phyloP scores from a whole-genome alignment of 495 filamentous ascomycete species.

The Lineolata rhizophorae region DNA sequence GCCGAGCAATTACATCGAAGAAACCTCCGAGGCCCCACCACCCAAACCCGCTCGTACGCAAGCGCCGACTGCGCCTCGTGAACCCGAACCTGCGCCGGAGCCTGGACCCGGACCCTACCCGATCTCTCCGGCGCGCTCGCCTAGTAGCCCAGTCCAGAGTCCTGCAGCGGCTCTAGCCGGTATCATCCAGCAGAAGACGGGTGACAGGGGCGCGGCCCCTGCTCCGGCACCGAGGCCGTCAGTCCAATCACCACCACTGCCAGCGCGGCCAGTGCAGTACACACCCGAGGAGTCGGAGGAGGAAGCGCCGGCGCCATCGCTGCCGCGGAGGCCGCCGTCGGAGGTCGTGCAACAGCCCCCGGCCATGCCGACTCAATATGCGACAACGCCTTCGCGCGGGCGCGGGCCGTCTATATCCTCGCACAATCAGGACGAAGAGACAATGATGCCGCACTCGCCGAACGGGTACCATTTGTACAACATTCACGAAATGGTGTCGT shows the following conservation, averaged over 20 bases:
- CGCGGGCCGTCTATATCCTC: conserved; percentile 17
- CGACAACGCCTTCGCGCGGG: conserved; percentile 24
- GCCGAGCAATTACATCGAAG: conserved; percentile 78
- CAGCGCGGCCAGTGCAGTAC: conserved; percentile 25
- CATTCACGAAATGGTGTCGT: conserved; percentile 86
- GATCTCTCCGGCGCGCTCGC: too few relatives aligned
- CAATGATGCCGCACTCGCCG: conserved; percentile 26
- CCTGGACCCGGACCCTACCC: conserved; percentile 10
- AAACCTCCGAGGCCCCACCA: conserved; percentile 15
- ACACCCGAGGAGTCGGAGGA: conserved; percentile 40
- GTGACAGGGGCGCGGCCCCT: conserved; percentile 16
- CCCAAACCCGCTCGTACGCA: conserved; percentile 14
- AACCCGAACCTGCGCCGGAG: conserved; percentile 1
- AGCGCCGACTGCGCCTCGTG: conserved; percentile 2
- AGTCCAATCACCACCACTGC: conserved; percentile 16
- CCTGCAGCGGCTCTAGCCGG: conserved; percentile 51
- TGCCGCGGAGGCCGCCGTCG: conserved; percentile 49
- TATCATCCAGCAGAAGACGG: conserved; percentile 36
- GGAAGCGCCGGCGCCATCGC: conserved; percentile 34
- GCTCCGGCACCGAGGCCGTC: conserved; percentile 20
- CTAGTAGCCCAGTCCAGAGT: conserved; percentile 22
- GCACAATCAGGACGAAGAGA: conserved; percentile 13
- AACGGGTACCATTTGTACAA: conserved; percentile 84
- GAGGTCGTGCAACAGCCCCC: conserved; percentile 31
- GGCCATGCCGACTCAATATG: conserved; percentile 19